phyloP scores from a whole-genome alignment of 306 rosid species.

The Biancaea sappan region DNA sequence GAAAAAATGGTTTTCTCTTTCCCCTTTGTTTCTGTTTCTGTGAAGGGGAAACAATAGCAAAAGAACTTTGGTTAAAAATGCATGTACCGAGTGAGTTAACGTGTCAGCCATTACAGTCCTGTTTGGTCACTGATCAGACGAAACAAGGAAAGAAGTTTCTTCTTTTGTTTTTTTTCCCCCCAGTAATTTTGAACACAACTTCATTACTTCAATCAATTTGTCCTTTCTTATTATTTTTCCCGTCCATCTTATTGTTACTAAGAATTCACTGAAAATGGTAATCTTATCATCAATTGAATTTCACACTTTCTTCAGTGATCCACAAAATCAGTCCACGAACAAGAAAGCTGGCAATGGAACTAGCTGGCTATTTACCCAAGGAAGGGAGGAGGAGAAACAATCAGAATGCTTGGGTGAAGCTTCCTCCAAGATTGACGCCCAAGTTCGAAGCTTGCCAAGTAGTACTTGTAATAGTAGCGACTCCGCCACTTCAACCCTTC shows the following conservation, averaged over 20 bases:
- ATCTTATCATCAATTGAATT: conserved; percentile 17
- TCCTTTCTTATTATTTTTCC: conserved; percentile 23
- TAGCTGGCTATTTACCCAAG: conserved; percentile 44
- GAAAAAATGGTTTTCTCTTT: conserved; percentile 19
- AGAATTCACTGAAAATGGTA: conserved; percentile 8
- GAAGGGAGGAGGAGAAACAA: conserved; percentile 38
- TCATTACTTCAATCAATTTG: not conserved
- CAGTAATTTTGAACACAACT: not conserved
- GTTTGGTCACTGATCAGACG: conserved; percentile 32
- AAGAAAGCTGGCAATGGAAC: conserved; percentile 56
- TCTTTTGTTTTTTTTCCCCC: conserved; percentile 10
- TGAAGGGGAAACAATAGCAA: conserved; percentile 15
- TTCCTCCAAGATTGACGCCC: conserved; percentile 55
- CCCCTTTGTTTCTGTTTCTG: not conserved
- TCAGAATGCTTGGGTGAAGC: conserved; percentile 55
- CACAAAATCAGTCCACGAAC: conserved; percentile 50
- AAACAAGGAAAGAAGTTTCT: conserved; percentile 25
- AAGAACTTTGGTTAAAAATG: conserved; percentile 36
- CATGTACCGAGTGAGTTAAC: conserved; percentile 24
- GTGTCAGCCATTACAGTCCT: conserved; percentile 33
- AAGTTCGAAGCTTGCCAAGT: conserved; percentile 63
- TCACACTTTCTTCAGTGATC: conserved; percentile 54
- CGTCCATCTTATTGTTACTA: conserved; percentile 29
- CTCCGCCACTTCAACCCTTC: conserved; percentile 70
- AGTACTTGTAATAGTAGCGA: conserved; percentile 58